phyloP scores from a whole-genome alignment of 345 rosid species.

The Nephelium lappaceum region DNA sequence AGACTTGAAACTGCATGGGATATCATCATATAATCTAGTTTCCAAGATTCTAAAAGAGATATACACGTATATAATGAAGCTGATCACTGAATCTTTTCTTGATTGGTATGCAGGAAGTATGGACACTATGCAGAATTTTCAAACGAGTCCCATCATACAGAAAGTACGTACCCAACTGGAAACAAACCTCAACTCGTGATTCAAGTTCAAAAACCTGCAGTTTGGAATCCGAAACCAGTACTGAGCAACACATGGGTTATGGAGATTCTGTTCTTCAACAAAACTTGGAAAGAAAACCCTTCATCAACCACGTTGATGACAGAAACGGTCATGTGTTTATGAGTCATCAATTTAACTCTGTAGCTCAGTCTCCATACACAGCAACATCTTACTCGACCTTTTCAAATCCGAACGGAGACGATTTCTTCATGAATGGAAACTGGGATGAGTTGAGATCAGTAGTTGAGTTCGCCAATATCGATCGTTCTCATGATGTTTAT shows the following conservation, averaged over 20 bases:
- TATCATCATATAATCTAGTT: too few species aligned
- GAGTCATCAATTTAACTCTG: slow-evolving; percentile 16
- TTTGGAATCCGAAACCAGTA: slow-evolving; percentile 49
- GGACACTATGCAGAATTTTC: slow-evolving; percentile 86
- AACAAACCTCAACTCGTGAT: slow-evolving; percentile 31
- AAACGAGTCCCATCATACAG: slow-evolving; percentile 53
- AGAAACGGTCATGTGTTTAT: slow-evolving; percentile 24
- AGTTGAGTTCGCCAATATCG: slow-evolving; percentile 38
- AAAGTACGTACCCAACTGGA: slow-evolving; percentile 38
- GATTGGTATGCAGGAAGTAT: slow-evolving; percentile 56
- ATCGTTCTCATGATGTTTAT: slow-evolving; percentile 20
- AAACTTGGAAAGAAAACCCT: slow-evolving; percentile 26
- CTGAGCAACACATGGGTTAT: slow-evolving; percentile 30
- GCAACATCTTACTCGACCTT: slow-evolving; percentile 31
- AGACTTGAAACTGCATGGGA: too few species aligned
- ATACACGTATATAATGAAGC: not conserved
- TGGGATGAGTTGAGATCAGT: slow-evolving; percentile 78
- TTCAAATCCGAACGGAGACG: slow-evolving; percentile 45
- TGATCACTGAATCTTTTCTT: not conserved
- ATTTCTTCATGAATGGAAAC: slow-evolving; percentile 47
- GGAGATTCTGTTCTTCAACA: slow-evolving; percentile 35
- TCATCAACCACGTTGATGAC: slow-evolving; percentile 20
- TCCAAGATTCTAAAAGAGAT: too few species aligned
- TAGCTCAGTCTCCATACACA: slow-evolving; percentile 25
- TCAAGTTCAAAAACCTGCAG: slow-evolving; percentile 59